Evolutionary conservation across 495 filamentous ascomycete genomes (phyloP), one percentile per base, ranked within the genome.

Genomic region (Annulohypoxylon nitens): DNA sequence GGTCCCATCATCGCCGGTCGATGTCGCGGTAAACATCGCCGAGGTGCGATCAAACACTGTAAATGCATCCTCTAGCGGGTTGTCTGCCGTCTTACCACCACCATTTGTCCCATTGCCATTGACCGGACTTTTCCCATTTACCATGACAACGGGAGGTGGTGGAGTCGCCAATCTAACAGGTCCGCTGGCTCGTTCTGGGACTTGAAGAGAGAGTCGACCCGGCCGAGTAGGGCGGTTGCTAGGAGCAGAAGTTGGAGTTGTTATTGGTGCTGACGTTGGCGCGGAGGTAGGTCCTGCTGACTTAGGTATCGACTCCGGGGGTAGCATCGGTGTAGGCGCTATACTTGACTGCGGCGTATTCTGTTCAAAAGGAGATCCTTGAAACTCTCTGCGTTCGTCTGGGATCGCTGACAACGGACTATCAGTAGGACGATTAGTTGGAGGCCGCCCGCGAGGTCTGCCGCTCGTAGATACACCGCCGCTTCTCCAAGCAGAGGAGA

Each of bases 401-500:
- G 94, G 93, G 70, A 97, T 97, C 0, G 94, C 95, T 7, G 92
- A 94, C 75, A 95, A 96, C 6, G 94, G 93, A 0, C 93, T 94
- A 45, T 93, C 91, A 3, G 84, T 66, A 20, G 68, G 67, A 3
- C 93, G 89, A 78, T 92, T 93, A 69, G 89, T 93, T 2, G 95
- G 94, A 61, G 96, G 96, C 66, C 96, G 84, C 9, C 96, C 96
- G 50, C 96, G 84, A 14, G 93, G 82, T 75, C 96, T 97, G 4
- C 93, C 93, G 8, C 85, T 89, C 2, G 89, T 82, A 23, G 89
- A 85, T 33, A 87, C 86, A 4, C 87, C 89, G 50, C 87, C 90
- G 61, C 88, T 92, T 18, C 93, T 89, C 96, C 96, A 99, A 11
- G 96, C 96, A 25, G 95, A 97, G 6, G 96, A 99, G 1, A 99